A percentile compares a stretch with the other conserved stretches of the same genome.
Conservation (phyloP, 2,329 filamentous ascomycete species). For the Xylaria sp. region DNA sequence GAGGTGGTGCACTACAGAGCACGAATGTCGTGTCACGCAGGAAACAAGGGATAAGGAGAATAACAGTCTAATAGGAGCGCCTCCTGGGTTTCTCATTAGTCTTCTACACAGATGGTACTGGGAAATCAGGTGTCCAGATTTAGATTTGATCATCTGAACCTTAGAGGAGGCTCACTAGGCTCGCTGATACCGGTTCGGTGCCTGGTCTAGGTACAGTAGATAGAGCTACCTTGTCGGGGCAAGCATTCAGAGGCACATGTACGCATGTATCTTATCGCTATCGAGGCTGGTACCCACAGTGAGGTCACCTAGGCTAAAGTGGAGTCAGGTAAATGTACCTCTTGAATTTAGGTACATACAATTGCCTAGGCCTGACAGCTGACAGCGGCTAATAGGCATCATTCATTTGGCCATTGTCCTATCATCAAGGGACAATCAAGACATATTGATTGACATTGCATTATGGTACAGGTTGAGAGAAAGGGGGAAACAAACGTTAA, state of each 20-base stretch:
- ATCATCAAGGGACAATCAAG: no score
- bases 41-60: neutral
- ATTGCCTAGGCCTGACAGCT: neutral
- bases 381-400: neutral
- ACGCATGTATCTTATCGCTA: slow-evolving; percentile 37
- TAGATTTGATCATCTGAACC: slow-evolving; percentile 40
- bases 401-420: neutral
- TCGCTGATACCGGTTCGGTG: slow-evolving; percentile 15
- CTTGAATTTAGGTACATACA: neutral
- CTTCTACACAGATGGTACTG: neutral
- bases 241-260: slow-evolving; percentile 18
- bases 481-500: no score
- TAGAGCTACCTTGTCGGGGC: neutral
- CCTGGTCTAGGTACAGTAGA: neutral
- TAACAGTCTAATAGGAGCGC: neutral
- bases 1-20: neutral
- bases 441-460: no score
- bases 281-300: slow-evolving; percentile 36
- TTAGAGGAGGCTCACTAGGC: slow-evolving; percentile 35
- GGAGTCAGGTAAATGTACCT: neutral
- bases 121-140: slow-evolving; percentile 14
- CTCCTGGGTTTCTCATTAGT: neutral
- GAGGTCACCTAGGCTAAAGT: slow-evolving; percentile 43
- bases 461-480: no score
- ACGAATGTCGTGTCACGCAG: slow-evolving; percentile 3